A percentile compares a stretch with the other conserved stretches of the same genome.
Conservation (phyloP, 176 grass and related monocot species). For the Phyllostachys edulis region DNA sequence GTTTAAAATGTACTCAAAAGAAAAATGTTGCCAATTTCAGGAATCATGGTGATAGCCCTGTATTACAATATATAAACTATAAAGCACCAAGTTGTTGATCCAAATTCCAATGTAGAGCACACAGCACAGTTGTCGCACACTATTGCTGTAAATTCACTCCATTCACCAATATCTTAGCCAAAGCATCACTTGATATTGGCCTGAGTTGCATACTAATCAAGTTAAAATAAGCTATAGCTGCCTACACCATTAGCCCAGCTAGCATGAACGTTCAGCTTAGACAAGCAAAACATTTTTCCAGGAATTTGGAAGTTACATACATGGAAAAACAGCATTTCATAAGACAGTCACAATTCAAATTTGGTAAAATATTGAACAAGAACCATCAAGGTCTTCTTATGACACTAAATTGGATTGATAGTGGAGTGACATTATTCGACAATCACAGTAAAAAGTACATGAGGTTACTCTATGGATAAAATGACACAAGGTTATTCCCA, state of each 20-base stretch:
- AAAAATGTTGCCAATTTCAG: constrained; percentile 1
- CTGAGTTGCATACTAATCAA: background rate
- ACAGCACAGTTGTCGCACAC: background rate
- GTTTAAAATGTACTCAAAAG: background rate
- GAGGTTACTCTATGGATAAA: background rate
- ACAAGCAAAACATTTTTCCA: background rate
- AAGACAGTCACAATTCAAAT: background rate
- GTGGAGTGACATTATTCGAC: background rate
- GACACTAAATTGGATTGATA: background rate
- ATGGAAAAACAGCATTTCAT: constrained; percentile 8
- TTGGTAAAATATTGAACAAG: constrained; percentile 6
- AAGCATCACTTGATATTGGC: background rate
- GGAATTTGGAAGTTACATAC: background rate
- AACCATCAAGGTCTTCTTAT: background rate
- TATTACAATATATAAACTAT: background rate
- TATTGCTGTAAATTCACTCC: background rate
- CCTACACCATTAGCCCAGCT: background rate
- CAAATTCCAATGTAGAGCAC: background rate
- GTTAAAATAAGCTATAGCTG: background rate
- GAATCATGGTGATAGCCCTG: background rate
- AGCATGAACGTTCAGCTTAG: background rate
- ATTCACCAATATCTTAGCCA: constrained; percentile 6
- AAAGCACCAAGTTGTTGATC: background rate
- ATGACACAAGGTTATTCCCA: background rate
- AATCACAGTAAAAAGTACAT: background rate